Conservation (phyloP, 2,329 filamentous ascomycete genomes). For the Stachybotrys chartarum region DNA sequence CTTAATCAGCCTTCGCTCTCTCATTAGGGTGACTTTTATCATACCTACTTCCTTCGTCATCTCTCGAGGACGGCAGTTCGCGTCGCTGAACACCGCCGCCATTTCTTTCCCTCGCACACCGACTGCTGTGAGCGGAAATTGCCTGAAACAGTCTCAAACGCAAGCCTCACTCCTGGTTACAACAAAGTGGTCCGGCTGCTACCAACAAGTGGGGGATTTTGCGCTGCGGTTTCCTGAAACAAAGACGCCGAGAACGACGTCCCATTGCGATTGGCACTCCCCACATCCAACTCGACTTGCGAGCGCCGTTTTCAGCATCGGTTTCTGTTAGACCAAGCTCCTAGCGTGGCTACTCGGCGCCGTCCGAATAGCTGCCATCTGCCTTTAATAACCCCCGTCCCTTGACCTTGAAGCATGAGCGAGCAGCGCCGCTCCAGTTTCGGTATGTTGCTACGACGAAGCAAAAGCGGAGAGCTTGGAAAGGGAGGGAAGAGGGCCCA, state of each 20-base stretch:
- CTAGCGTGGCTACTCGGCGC: not conserved
- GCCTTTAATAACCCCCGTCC: constrained; percentile 5
- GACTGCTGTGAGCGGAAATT: not conserved
- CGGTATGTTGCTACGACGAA: constrained; percentile 57
- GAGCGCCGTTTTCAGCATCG: not conserved
- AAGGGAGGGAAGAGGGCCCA: constrained; percentile 54
- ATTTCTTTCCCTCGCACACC: too few relatives aligned
- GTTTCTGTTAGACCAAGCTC: not conserved
- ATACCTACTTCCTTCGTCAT: too few relatives aligned
- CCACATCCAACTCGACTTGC: not conserved
- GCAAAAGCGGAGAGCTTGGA: constrained; percentile 59
- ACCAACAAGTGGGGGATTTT: not conserved
- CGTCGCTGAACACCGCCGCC: too few relatives aligned
- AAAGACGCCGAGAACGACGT: not conserved
- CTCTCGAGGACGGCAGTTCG: too few relatives aligned
- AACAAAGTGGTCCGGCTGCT: not conserved
- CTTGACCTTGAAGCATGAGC: constrained; percentile 20
- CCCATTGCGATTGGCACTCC: not conserved
- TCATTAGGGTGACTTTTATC: too few relatives aligned
- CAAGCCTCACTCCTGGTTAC: not conserved
- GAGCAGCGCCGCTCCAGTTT: constrained; percentile 33
- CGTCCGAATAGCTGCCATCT: not conserved
- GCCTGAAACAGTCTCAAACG: too few relatives aligned
- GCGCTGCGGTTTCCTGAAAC: not conserved
- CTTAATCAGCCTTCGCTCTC: too few relatives aligned